Evolutionary conservation across 2,329 filamentous ascomycete species (phyloP).

Genomic region (Fusarium sp.): DNA sequence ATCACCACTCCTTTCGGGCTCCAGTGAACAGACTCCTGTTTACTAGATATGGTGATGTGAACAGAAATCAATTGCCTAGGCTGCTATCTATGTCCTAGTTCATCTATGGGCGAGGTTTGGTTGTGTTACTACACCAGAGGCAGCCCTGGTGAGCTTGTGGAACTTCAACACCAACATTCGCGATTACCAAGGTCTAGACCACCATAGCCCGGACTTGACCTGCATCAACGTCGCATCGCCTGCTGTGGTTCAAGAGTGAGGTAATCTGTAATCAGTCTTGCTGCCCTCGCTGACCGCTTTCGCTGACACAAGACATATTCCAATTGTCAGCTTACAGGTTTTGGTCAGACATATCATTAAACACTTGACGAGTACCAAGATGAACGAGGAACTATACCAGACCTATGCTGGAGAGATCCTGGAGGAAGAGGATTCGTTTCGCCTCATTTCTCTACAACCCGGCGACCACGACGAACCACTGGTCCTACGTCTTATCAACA

Average conservation of each 20-base stretch:
- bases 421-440: not conserved
- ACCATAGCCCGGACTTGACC: not conserved
- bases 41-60: not conserved
- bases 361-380: not conserved
- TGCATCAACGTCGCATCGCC: not conserved
- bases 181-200: not conserved
- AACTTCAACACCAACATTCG: not conserved
- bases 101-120: not conserved
- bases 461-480: not conserved
- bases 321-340: not conserved
- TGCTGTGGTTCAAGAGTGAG: not conserved
- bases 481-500: not conserved
- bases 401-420: not conserved
- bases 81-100: not conserved
- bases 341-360: not conserved
- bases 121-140: not conserved
- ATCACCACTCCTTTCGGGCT: not conserved
- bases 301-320: not conserved
- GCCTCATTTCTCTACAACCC: not conserved
- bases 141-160: not conserved
- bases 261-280: not conserved
- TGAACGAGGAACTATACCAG: not conserved
- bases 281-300: not conserved
- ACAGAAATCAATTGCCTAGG: not conserved
- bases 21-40: not conserved